Base-by-base conservation (phyloP, 1,284 basidiomycete genomes). In the Microstroma glucosiphilum region DNA sequence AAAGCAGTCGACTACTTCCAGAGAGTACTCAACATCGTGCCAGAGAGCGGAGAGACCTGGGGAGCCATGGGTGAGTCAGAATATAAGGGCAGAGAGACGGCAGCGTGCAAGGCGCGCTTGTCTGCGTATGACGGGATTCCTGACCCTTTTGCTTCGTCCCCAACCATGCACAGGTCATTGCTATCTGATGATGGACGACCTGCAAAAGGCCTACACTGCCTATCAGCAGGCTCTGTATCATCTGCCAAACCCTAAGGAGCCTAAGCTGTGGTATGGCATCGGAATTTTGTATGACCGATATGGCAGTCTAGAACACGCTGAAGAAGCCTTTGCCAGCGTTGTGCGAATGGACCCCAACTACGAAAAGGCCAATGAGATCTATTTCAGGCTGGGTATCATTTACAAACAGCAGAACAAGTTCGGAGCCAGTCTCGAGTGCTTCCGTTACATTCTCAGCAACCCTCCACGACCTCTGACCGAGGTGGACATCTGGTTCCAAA, bases 401-500 rank as follows among this genome's bases (percentile, higher is more conserved):
- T 98, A 98, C 85, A 98, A 98, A 82, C 93, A 97, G 77, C 94
- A 97, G 80, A 87, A 89, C 77, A 96, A 96, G 81, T 23, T 69
- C 59, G 85, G 87, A 58, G 83, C 84, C 65, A 67, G 82, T 80
- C 59, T 70, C 41, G 70, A 71, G 51, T 73, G 70, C 61, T 98
- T 98, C 82, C 90, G 93, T 74, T 91, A 90, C 76, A 98, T 98
- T 65, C 86, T 98, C 64, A 88, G 89, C 71, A 94, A 92, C 75
- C 94, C 96, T 3, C 94, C 96, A 15, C 88, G 87, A 68, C 94
- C 96, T 0, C 86, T 98, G 41, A 94, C 94, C 15, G 90, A 94
- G 76, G 91, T 92, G 69, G 93, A 98, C 76, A 97, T 99, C 68
- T 97, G 92, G 91, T 98, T 98, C 86, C 96, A 99, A 82, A 96